Conservation (phyloP, 345 rosid genomes). For the Aquilaria malaccensis region DNA sequence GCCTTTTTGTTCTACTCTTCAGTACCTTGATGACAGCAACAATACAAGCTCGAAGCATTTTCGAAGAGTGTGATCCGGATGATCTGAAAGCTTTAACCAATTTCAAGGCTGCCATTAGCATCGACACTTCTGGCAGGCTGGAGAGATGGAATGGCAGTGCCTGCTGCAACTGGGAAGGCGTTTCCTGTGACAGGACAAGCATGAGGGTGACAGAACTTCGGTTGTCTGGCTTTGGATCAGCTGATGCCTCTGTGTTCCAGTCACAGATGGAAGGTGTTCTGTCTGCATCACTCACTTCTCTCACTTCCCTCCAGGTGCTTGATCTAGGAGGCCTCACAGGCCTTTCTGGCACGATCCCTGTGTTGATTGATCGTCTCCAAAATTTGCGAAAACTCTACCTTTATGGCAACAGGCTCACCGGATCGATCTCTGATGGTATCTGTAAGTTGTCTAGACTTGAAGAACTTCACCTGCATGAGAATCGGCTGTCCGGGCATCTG, state of each 20-base stretch:
- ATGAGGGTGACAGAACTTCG: conserved; percentile 38
- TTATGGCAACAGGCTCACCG: conserved; percentile 42
- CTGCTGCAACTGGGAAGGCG: conserved; percentile 52
- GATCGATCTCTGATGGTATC: conserved; percentile 39
- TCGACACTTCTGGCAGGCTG: conserved; percentile 38
- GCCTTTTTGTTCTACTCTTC: conserved; percentile 15
- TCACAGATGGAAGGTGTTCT: conserved; percentile 40
- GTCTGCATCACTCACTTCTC: conserved; percentile 34
- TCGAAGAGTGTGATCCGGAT: conserved; percentile 21
- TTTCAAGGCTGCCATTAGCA: conserved; percentile 32
- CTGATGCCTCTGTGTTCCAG: conserved; percentile 22
- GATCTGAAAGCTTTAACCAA: conserved; percentile 37
- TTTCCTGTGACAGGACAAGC: conserved; percentile 32
- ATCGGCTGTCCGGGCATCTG: conserved; percentile 36
- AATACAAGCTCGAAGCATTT: conserved; percentile 10
- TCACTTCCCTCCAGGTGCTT: conserved; percentile 37
- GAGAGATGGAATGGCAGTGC: conserved; percentile 31
- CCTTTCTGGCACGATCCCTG: conserved; percentile 37
- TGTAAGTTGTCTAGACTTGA: conserved; percentile 38
- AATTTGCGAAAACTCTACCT: conserved; percentile 33
- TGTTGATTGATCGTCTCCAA: conserved; percentile 33
- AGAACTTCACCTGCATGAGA: conserved; percentile 43
- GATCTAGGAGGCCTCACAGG: conserved; percentile 48
- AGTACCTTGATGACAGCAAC: conserved; percentile 7
- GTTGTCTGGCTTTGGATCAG: conserved; percentile 42